phyloP scores from a whole-genome alignment of 2,329 filamentous ascomycete species.

The Diaporthe helianthi region DNA sequence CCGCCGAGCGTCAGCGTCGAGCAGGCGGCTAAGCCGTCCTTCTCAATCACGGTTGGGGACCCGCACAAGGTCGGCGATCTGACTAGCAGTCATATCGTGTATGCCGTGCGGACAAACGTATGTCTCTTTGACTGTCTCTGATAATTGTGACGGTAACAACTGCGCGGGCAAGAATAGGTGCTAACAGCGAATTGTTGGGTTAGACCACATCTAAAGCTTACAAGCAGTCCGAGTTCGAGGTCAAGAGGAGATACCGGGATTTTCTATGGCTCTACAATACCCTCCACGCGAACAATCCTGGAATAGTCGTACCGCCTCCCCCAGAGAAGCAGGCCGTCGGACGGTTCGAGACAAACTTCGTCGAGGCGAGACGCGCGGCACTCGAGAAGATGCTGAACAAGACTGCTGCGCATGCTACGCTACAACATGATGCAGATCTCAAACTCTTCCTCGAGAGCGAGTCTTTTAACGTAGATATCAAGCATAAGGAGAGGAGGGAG shows the following conservation, averaged over 20 bases:
- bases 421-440: constrained; percentile 91
- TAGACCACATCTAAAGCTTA: constrained; percentile 97
- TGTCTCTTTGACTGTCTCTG: constrained; percentile 27
- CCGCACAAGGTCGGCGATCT: constrained; percentile 97
- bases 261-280: constrained; percentile 98
- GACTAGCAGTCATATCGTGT: constrained; percentile 97
- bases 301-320: constrained; percentile 91
- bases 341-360: constrained; percentile 94
- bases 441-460: constrained; percentile 98
- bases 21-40: constrained; percentile 90
- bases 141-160: background rate
- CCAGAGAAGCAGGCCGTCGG: constrained; percentile 98
- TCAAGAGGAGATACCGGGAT: constrained; percentile 92
- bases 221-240: constrained; percentile 88
- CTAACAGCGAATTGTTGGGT: constrained; percentile 22
- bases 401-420: constrained; percentile 83
- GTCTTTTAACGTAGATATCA: constrained; percentile 93
- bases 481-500: constrained; percentile 94
- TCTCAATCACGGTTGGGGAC: constrained; percentile 91
- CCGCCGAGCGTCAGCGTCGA: constrained; percentile 88
- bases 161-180: background rate
- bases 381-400: constrained; percentile 99
- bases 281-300: constrained; percentile 91
- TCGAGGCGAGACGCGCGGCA: constrained; percentile 88
- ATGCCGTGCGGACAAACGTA: constrained; percentile 93